Evolutionary conservation across 2,329 filamentous ascomycete genomes (phyloP).

Genomic region (Cordyceps pruinosa): DNA sequence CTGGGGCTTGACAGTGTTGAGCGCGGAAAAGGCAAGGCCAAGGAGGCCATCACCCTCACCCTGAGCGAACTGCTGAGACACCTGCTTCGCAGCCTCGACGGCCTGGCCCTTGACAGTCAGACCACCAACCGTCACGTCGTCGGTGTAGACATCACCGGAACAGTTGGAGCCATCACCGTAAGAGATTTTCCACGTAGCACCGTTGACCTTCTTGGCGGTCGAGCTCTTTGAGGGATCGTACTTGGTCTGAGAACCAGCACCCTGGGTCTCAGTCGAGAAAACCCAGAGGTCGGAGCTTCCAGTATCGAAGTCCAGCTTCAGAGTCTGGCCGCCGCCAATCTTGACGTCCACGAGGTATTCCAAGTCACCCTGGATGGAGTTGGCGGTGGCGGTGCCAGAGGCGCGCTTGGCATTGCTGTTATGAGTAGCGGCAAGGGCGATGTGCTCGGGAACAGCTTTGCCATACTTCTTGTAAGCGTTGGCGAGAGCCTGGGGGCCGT

Average conservation of each 20-base stretch:
- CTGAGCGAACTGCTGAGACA: slow-evolving; percentile 38
- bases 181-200: slow-evolving; percentile 34
- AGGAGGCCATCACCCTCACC: slow-evolving; percentile 28
- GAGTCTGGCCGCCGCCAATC: slow-evolving; percentile 27
- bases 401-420: slow-evolving; percentile 14
- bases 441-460: slow-evolving; percentile 38
- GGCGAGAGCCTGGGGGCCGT: slow-evolving; percentile 28
- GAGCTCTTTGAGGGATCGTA: slow-evolving; percentile 34
- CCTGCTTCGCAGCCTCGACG: slow-evolving; percentile 35
- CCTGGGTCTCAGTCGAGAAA: slow-evolving; percentile 25
- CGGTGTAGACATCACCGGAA: slow-evolving; percentile 37
- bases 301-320: slow-evolving; percentile 36
- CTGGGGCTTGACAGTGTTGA: slow-evolving; percentile 38
- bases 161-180: slow-evolving; percentile 40
- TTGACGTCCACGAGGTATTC: slow-evolving; percentile 10
- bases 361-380: slow-evolving; percentile 14
- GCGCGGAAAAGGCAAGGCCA: slow-evolving; percentile 31
- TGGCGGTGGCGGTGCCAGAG: neutral
- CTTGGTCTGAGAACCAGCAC: slow-evolving; percentile 28
- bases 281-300: slow-evolving; percentile 37
- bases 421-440: slow-evolving; percentile 45
- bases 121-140: slow-evolving; percentile 36
- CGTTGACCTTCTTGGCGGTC: slow-evolving; percentile 30
- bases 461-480: slow-evolving; percentile 30
- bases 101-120: slow-evolving; percentile 35